Conservation (phyloP, 2,329 filamentous ascomycete species). For the Microdochium trichocladiopsis region DNA sequence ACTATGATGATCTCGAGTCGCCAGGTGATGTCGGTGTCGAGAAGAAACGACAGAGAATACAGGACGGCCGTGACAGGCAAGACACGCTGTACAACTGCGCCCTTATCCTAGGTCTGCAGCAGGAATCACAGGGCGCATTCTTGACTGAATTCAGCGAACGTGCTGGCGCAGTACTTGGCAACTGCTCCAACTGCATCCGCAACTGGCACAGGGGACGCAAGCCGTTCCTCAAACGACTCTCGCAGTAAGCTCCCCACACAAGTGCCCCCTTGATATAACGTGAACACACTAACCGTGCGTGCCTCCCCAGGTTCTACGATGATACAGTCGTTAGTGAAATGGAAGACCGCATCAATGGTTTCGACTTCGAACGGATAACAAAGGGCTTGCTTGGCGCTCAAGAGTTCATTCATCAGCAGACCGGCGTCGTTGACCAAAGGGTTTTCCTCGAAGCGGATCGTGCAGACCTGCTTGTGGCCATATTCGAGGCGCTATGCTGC, state of each 20-base stretch:
- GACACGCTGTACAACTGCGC: constrained; percentile 61
- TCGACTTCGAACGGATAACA: constrained; percentile 56
- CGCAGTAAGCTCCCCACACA: constrained; percentile 37
- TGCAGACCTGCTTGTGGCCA: constrained; percentile 61
- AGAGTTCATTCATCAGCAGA: constrained; percentile 37
- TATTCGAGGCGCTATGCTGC: constrained; percentile 86
- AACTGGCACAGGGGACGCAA: constrained; percentile 68
- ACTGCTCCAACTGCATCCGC: constrained; percentile 64
- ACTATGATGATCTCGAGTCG: constrained; percentile 51
- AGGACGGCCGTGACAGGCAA: constrained; percentile 47
- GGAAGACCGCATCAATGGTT: constrained; percentile 46
- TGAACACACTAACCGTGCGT: neutral
- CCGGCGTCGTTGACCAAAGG: constrained; percentile 28
- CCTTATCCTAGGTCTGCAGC: constrained; percentile 60
- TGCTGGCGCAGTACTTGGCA: constrained; percentile 51
- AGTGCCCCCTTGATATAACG: too few species aligned
- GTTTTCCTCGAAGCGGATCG: constrained; percentile 34
- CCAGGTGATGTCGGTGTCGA: constrained; percentile 38
- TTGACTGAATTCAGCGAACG: constrained; percentile 50
- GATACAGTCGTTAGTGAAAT: constrained; percentile 46
- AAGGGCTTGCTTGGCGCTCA: constrained; percentile 51
- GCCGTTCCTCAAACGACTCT: constrained; percentile 53
- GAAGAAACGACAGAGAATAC: constrained; percentile 45
- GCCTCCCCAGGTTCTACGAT: constrained; percentile 24
- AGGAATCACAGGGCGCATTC: constrained; percentile 52